Evolutionary conservation across 129 eudicot genomes (phyloP), one percentile per base, ranked within the genome.

Genomic region (Smallanthus sonchifolius): DNA sequence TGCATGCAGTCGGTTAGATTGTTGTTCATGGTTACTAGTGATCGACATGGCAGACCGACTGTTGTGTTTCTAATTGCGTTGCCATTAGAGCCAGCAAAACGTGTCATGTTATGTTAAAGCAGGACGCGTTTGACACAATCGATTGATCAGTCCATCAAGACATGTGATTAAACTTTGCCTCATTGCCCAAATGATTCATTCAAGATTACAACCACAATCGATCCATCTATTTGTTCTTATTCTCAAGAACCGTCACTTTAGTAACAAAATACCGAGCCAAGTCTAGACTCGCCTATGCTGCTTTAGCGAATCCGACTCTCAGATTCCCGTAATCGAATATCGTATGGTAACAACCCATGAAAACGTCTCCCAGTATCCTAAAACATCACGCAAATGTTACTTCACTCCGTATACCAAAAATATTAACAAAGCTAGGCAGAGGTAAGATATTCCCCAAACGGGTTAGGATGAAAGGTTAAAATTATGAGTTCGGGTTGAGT

Each of bases 311-410:
- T 67, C 97, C 97, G 65, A 92, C 84, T 70, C 87, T 79, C 43
- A 75, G 36, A 10, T 89, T 89, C 30, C 96, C 96, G 48, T 56
- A 79, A 66, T 92, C 98, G 49, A 92, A 92, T 37, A 87, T 83
- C 0, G 98, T 92, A 63, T 89, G 98, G 77, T 92, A 92, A 42
- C 84, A 78, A 43, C 97, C 96, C 96, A 92, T 92, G 69, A 92
- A 92, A 61, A 92, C 78, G 40, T 92, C 98, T 52, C 98, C 98
- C 84, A 92, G 67, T 40, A 92, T 85, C 98, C 96, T 92, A 82
- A 76, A 83, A 16, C 37, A 69, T 64, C 11, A 35, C 57, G 5
- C 34, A 67, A 1, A 52, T 55, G 67, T 67, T 55, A 76, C 47
- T 30, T 24, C 20, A 77, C 15, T 56, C 20, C 13, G 17, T 43